phyloP scores from a whole-genome alignment of 345 rosid species.

The Hypericum perforatum region DNA sequence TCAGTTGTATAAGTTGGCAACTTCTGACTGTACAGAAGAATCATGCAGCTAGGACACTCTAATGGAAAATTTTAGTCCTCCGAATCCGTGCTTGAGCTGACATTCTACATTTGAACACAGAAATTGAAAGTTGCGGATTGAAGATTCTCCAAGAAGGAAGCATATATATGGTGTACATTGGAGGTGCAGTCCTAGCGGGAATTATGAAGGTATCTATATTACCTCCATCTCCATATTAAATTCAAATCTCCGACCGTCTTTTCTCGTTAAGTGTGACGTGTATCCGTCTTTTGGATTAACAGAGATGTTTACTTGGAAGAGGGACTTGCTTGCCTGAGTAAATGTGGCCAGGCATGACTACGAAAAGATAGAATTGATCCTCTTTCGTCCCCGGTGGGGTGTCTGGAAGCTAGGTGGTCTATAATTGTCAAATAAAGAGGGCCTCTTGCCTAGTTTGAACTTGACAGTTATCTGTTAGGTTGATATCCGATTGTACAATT shows the following conservation, averaged over 20 bases:
- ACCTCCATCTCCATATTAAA: constrained; percentile 3
- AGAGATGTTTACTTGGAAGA: constrained; percentile 88
- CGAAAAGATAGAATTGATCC: no score
- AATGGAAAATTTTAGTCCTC: no score
- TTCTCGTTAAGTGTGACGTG: constrained; percentile 3
- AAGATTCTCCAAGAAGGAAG: constrained; percentile 96
- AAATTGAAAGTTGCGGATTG: constrained; percentile 75
- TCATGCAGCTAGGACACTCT: no score
- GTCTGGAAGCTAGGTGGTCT: no score
- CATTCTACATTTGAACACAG: constrained; percentile 24
- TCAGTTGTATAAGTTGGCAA: no score
- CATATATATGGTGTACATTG: constrained; percentile 98
- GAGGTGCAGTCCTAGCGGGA: constrained; percentile 97
- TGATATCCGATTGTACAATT: no score
- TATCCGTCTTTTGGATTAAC: constrained; percentile 64
- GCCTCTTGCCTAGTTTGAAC: no score
- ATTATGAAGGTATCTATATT: constrained; percentile 71
- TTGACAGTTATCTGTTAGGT: no score
- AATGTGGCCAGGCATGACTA: constrained; percentile 49
- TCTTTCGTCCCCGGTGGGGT: no score
- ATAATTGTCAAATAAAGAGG: neutral
- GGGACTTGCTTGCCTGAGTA: constrained; percentile 68
- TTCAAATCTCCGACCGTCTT: neutral
- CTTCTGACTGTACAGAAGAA: no score
- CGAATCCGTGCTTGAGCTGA: neutral